Evolutionary conservation across 208 protist species (phyloP).

Genomic region (Acanthamoeba sp.): DNA sequence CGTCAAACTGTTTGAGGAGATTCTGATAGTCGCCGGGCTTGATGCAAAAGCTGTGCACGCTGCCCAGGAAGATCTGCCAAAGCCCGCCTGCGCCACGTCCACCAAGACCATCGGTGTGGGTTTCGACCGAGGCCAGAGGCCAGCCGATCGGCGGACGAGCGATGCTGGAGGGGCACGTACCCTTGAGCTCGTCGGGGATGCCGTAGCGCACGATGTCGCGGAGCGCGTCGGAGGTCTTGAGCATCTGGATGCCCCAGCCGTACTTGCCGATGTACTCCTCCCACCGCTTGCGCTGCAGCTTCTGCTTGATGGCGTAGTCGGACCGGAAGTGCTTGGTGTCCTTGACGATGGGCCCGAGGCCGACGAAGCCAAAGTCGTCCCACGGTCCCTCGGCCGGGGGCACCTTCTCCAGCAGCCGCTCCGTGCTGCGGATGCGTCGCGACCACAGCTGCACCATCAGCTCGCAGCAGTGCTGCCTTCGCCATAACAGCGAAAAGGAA

Average conservation of each 20-base stretch:
- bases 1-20: slow-evolving; percentile 58
- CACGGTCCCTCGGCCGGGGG: slow-evolving; percentile 29
- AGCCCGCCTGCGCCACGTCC: not conserved
- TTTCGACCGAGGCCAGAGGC: too few species aligned
- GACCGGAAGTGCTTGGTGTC: slow-evolving; percentile 64
- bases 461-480: slow-evolving; percentile 73
- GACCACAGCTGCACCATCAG: slow-evolving; percentile 74
- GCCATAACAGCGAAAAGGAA: slow-evolving; percentile 71
- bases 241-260: slow-evolving; percentile 71
- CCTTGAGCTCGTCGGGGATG: slow-evolving; percentile 67
- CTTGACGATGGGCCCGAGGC: slow-evolving; percentile 59
- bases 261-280: slow-evolving; percentile 66
- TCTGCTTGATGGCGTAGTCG: slow-evolving; percentile 42
- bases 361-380: slow-evolving; percentile 61
- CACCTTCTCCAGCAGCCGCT: slow-evolving; percentile 64
- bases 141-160: too few species aligned
- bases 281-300: slow-evolving; percentile 36
- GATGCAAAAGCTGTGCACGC: slow-evolving; percentile 48
- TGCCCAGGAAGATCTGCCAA: slow-evolving; percentile 67
- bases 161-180: slow-evolving; percentile 4
- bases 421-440: slow-evolving; percentile 40
- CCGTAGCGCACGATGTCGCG: slow-evolving; percentile 24
- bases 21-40: slow-evolving; percentile 60
- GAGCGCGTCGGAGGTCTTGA: slow-evolving; percentile 54
- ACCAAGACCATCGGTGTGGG: too few species aligned